Percentiles rank a stretch among this genome's conserved stretches.
These are phyloP conservation scores for Nasturtium officinale DNA, from an alignment of 345 rosid genomes.

Conservation along the genomic window DNA sequence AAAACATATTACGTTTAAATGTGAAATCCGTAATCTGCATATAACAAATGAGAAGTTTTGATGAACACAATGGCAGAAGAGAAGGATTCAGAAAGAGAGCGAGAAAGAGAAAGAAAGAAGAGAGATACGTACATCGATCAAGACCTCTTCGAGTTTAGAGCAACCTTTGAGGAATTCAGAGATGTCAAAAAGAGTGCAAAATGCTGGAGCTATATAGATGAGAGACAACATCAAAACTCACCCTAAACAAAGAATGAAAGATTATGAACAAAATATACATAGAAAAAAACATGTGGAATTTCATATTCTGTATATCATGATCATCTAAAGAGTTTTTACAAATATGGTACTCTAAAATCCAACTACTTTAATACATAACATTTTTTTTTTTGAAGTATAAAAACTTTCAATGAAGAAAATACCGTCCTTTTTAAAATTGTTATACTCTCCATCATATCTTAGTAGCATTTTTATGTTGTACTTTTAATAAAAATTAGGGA, in stretches of 20 bases:
- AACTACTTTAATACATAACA: too few species aligned
- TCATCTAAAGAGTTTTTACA: not conserved
- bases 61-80: not conserved
- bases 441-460: too few species aligned
- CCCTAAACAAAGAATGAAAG: not conserved
- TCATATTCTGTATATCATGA: too few species aligned
- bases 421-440: too few species aligned
- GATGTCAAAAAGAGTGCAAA: conserved; percentile 23
- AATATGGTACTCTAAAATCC: not conserved
- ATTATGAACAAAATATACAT: not conserved
- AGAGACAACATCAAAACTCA: not conserved
- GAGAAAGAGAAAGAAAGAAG: not conserved
- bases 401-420: too few species aligned
- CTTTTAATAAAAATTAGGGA: too few species aligned
- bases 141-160: conserved; percentile 4
- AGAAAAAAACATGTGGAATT: not conserved
- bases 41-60: not conserved
- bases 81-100: not conserved
- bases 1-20: conserved; percentile 6
- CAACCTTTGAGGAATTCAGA: conserved; percentile 14
- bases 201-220: not conserved
- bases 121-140: conserved; percentile 16
- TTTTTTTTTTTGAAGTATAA: too few species aligned
- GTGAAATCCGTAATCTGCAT: conserved; percentile 25
- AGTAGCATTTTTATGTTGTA: too few species aligned